phyloP scores from a whole-genome alignment of 257 asterid genomes.

The Vinca minor region DNA sequence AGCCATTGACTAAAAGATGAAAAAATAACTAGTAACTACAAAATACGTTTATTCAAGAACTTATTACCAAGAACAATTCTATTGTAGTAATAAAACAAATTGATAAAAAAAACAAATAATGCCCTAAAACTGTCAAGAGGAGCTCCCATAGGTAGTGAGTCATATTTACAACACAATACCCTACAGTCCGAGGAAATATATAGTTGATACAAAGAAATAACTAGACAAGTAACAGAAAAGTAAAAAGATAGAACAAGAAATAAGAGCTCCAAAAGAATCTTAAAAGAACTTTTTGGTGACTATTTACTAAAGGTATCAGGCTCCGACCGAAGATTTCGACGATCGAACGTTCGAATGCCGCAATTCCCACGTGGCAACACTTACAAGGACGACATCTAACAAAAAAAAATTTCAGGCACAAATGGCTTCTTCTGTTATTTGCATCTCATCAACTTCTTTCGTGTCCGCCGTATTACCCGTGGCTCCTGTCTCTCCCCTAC shows the following conservation, averaged over 20 bases:
- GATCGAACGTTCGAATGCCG: constrained; percentile 21
- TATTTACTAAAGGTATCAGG: constrained; percentile 50
- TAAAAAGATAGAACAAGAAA: neutral
- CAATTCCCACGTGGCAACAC: constrained; percentile 7
- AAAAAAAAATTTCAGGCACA: constrained; percentile 31
- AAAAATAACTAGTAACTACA: too few species aligned
- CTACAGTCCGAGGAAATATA: constrained; percentile 28
- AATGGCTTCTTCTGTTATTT: constrained; percentile 17
- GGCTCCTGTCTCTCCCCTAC: neutral
- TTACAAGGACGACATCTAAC: constrained; percentile 17
- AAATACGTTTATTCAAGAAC: neutral
- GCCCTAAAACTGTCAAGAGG: constrained; percentile 19
- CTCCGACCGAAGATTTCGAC: constrained; percentile 31
- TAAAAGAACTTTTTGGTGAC: constrained; percentile 37
- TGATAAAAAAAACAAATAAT: constrained; percentile 4
- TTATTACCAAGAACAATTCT: constrained; percentile 10
- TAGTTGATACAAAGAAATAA: constrained; percentile 12
- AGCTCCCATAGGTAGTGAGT: constrained; percentile 15
- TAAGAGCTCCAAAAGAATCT: constrained; percentile 42
- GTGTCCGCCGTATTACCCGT: neutral
- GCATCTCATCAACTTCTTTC: constrained; percentile 22
- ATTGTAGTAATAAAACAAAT: too few species aligned
- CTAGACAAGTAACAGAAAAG: neutral
- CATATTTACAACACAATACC: constrained; percentile 36
- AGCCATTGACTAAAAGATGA: too few species aligned